Evolutionary conservation across 495 filamentous ascomycete species (phyloP), one percentile per base, ranked within the genome.

Genomic region (Apiosordaria backusii): DNA sequence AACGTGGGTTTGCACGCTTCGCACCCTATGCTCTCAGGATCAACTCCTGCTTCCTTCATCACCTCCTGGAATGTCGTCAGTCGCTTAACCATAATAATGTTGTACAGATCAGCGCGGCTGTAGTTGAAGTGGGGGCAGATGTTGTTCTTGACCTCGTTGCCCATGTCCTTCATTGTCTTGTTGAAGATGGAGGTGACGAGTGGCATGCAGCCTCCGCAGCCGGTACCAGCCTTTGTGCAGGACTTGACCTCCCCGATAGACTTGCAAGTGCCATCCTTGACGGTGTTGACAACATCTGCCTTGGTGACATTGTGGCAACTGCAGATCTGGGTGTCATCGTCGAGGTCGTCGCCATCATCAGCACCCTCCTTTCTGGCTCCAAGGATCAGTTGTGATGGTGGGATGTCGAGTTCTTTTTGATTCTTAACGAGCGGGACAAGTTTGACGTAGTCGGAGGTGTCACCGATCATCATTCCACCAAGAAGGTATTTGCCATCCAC

Each of bases 391-490:
- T 96, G 87, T 15, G 90, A 88, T 0, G 94, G 94, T 0, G 92
- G 90, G 3, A 95, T 82, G 25, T 96, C 90, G 3, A 98, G 81
- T 70, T 83, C 79, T 74, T 96, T 97, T 70, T 93, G 90, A 65
- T 83, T 87, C 79, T 95, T 98, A 29, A 96, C 93, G 83, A 97
- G 89, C n/a, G 92, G 90, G 6, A 97, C 94, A 52, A 98, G 80
- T 72, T 96, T 97, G 77, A 97, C 85, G 74, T 97, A 98, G 76
- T 98, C 94, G 66, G 85, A 89, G 0, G 93, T 97, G 76, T 98
- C 94, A 45, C 94, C 94, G 65, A 98, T 97, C 90, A 98, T 97
- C 93, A 98, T 98, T 3, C 94, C 94, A 19, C 94, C 94, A 6
- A 98, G 86, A 2, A 98, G 80, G 75, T 92, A 95, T 73, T 97